Conservation (phyloP, 1,139 yeast genomes). For the Debaryomycetaceae sp. region DNA sequence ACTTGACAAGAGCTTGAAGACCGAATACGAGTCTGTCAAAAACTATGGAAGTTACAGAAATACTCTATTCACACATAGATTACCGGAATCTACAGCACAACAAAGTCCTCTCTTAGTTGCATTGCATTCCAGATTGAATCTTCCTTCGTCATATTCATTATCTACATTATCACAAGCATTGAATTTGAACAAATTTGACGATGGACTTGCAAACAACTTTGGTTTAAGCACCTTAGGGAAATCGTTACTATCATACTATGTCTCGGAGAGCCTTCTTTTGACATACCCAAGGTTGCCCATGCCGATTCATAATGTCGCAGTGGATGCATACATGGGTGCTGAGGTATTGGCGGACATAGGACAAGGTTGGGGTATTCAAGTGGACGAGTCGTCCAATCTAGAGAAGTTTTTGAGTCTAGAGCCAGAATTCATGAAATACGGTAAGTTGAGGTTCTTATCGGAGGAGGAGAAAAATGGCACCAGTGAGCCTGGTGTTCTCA, state of each 20-base stretch:
- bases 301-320: constrained; percentile 68
- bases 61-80: constrained; percentile 43
- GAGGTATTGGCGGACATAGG: constrained; percentile 65
- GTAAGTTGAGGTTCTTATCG: constrained; percentile 56
- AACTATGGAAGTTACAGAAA: constrained; percentile 43
- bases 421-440: constrained; percentile 59
- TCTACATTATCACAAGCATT: constrained; percentile 80
- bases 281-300: constrained; percentile 89
- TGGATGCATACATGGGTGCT: constrained; percentile 68
- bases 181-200: constrained; percentile 40
- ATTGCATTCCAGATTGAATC: constrained; percentile 71
- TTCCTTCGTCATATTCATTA: constrained; percentile 54
- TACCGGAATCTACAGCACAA: constrained; percentile 48
- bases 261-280: constrained; percentile 66
- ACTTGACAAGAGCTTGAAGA: constrained; percentile 22
- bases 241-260: constrained; percentile 70
- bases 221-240: constrained; percentile 84
- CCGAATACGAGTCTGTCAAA: constrained; percentile 28
- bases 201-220: constrained; percentile 63
- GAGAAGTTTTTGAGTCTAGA: constrained; percentile 70
- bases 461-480: constrained; percentile 33
- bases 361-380: constrained; percentile 82
- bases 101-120: constrained; percentile 72
- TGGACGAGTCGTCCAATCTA: constrained; percentile 60
- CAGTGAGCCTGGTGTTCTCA: constrained; percentile 49